Base-by-base conservation (phyloP, 2,329 filamentous ascomycete genomes). In the Xylariaceae sp. region DNA sequence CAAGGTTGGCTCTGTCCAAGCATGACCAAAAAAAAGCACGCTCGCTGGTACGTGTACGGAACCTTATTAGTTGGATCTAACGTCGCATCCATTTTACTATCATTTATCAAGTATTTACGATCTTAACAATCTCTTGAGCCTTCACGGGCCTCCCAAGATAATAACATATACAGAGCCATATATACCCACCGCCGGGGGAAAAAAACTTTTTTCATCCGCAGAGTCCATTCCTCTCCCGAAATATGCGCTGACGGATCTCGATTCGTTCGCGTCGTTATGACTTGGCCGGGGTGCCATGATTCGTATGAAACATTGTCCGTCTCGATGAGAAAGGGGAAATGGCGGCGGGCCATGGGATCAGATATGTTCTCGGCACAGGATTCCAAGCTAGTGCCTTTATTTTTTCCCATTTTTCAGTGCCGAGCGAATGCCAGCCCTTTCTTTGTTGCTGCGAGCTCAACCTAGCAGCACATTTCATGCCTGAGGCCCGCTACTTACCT, bases 241-340 rank as follows among this genome's bases (percentile, higher is more conserved):
- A 45, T 7, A 20, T 45, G 19, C 44, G 40, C 53, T 20, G 26
- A 29, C 23, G 2, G 41, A 23, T 40, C 48, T 54, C 44, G 26
- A 44, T 26, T 14, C n/a, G 20, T 53, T 40, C 49, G 46, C 42
- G 26, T 26, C 60, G 41, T n/a, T 41, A 18, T 52, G 41, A 47
- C 43, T 4, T 23, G 26, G 49, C 54, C 57, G 40, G 48, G 42
- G 19, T 52, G 14, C 44, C 44, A 37, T 40, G 48, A 42, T 54
- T 48, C 47, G 52, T 57, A 60, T 62, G 60, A 62, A 62, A 62
- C 60, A 52, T 44, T 37, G 46, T 52, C 26, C 54, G 60, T 62
- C 57, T 62, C 60, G 57, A 60, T 60, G 20, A 54, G 45, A 60
- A 53, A 50, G 45, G 47, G 48, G 52, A 41, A 56, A 56, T n/a